Evolutionary conservation across 352 stramenopile genomes (phyloP).

Genomic region (Thraustochytrium sp.): DNA sequence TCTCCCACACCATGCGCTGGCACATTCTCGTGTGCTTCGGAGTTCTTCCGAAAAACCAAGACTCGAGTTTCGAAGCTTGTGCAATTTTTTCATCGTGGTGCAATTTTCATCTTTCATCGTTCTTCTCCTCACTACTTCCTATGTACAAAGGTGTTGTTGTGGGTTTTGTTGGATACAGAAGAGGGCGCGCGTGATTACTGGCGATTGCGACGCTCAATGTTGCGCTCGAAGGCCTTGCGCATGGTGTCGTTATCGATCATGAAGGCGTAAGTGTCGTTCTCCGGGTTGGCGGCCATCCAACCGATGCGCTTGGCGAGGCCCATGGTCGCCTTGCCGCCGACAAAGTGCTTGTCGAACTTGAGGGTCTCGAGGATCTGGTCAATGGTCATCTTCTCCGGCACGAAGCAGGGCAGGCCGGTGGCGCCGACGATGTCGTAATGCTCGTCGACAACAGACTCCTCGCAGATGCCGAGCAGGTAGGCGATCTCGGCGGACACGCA

Average conservation of each 20-base stretch:
- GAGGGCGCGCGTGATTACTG: not conserved
- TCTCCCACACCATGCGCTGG: too few relatives aligned
- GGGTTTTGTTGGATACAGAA: not conserved
- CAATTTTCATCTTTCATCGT: too few relatives aligned
- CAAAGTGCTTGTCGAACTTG: slow-evolving; percentile 32
- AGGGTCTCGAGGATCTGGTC: slow-evolving; percentile 55
- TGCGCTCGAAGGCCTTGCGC: slow-evolving; percentile 14
- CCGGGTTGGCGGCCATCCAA: slow-evolving; percentile 49
- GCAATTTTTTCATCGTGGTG: too few relatives aligned
- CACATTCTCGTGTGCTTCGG: too few relatives aligned
- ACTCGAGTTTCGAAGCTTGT: too few relatives aligned
- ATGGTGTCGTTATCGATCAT: slow-evolving; percentile 7
- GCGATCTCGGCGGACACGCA: slow-evolving; percentile 22
- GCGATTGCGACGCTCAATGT: not conserved
- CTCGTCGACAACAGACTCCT: slow-evolving; percentile 60
- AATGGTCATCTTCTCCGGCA: slow-evolving; percentile 54
- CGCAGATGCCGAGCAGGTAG: slow-evolving; percentile 56
- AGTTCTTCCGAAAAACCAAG: too few relatives aligned
- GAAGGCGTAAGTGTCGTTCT: slow-evolving; percentile 10
- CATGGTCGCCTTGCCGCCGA: slow-evolving; percentile 52
- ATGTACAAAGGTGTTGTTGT: too few relatives aligned
- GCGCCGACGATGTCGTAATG: slow-evolving; percentile 37
- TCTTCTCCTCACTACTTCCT: too few relatives aligned
- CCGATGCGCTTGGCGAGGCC: slow-evolving; percentile 50
- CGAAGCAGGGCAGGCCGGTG: slow-evolving; percentile 65